Base-by-base conservation (phyloP, 164 flowering plant species). In the Annona squamosa region DNA sequence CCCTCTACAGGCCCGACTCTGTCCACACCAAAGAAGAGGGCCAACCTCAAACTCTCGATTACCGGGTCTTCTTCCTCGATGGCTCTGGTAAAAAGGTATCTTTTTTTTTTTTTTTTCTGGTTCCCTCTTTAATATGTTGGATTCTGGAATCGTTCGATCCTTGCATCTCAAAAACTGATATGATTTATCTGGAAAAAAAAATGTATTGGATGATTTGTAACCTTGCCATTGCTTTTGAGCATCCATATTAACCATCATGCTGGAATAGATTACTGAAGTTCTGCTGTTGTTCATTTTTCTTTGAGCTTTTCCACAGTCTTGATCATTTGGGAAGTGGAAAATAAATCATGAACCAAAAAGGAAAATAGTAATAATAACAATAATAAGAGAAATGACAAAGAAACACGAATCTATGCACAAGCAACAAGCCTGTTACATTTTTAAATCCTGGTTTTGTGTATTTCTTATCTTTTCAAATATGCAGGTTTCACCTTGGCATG, bases 401-500 rank as follows among this genome's bases (percentile, higher is more conserved):
- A 26, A 26, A 26, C 59, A 9, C 13, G 59, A 52, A 16, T 52
- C 13, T 52, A 10, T 52, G 59, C 13, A 52, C 13, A 52, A 52
- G 59, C 59, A 52, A 52, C 59, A 6, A 13, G 10, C 13, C 59
- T 52, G 59, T 13, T 9, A 16, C 3, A 52, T 52, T 52, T 52
- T 10, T 52, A 52, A 52, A 10, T 16, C 2, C 13, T 52, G 59
- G 13, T 52, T 16, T 71, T 42, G 7, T 43, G 4, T 0, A 7
- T 65, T 4, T 65, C 46, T 37, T 16, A 19, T 41, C 13, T 65
- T 41, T 65, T 16, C 77, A 47, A 48, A 3, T 61, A 66, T 81
- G 77, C 84, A 92, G 99, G 78, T 91, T 76, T 95, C 98, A 41
- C 95, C 97, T 46, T 95, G 99, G 99, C 99, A 96, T 83, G 98